phyloP scores from a whole-genome alignment of 192 early-diverging fungal species.

The Backusella morwellensis region DNA sequence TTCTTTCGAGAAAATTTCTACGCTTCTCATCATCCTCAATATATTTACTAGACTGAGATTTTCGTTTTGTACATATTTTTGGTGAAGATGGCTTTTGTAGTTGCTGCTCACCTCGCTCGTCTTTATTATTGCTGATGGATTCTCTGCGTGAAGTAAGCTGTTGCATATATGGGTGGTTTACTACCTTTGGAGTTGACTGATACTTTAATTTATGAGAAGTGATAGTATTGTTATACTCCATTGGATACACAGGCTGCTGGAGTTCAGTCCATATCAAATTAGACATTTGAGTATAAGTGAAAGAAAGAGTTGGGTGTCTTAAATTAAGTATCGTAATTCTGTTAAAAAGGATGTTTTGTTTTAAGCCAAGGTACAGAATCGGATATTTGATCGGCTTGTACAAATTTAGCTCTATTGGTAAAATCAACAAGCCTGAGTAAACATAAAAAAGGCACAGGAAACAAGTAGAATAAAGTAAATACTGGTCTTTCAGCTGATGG shows the following conservation, averaged over 20 bases:
- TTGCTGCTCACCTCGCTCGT: background rate
- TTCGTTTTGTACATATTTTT: background rate
- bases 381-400: slow-evolving; percentile 10
- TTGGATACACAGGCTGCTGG: background rate
- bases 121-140: background rate
- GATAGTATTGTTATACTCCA: background rate
- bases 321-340: background rate
- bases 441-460: background rate
- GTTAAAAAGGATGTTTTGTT: background rate
- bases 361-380: background rate
- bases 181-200: background rate
- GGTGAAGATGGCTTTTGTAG: background rate
- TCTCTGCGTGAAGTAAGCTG: background rate
- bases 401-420: background rate
- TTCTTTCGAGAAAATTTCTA: slow-evolving; percentile 82
- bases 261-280: background rate
- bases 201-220: background rate
- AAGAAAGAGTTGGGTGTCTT: background rate
- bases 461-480: background rate
- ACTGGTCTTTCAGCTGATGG: background rate
- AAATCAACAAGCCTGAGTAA: background rate
- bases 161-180: background rate
- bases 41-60: background rate
- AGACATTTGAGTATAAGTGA: background rate
- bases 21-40: slow-evolving; percentile 63